Base-by-base conservation (phyloP, 345 rosid genomes). In the Nasturtium officinale region DNA sequence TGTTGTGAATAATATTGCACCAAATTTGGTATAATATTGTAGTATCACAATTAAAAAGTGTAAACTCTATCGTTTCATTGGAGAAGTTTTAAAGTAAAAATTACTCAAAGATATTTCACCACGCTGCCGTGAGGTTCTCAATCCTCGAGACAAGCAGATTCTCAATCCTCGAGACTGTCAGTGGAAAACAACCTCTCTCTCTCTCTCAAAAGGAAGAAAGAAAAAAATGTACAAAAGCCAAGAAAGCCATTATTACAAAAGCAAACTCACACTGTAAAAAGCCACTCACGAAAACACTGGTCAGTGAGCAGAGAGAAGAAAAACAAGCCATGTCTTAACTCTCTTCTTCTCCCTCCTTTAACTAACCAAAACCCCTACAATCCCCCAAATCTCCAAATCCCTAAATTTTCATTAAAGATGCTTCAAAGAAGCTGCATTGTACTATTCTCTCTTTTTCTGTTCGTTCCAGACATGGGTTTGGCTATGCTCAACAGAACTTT, bases 401-500 rank as follows among this genome's bases (percentile, higher is more conserved):
- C 37, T 9, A 32, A 32, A 32, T 32, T 25, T 53, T 17, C 26
- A 30, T 8, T 67, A 48, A 72, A 28, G 77, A 76, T 81, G 89
- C 68, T 72, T 52, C 73, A 38, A 56, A 46, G 69, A 63, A 82
- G 78, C 85, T 86, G 77, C 94, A 82, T 85, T 86, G 78, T 81
- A 73, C 37, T 85, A 0, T 45, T 82, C 20, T 80, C 76, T 37
- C 79, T 91, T 61, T 53, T 82, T 38, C 21, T 67, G 77, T 87
- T 82, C 37, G 43, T 70, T 69, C 70, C 80, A 61, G 77, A 83
- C 25, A 17, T 59, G 68, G 16, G 48, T 52, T 66, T 65, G 20
- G 85, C 90, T 69, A 83, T 79, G 78, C 76, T 84, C 71, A 91
- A 89, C 84, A 71, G 70, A 52, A 85, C 90, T 2, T 73, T 85